Evolutionary conservation across 2,329 filamentous ascomycete species (phyloP), one percentile per base, ranked within the genome.

Genomic region (Chaetomium olivaceum): DNA sequence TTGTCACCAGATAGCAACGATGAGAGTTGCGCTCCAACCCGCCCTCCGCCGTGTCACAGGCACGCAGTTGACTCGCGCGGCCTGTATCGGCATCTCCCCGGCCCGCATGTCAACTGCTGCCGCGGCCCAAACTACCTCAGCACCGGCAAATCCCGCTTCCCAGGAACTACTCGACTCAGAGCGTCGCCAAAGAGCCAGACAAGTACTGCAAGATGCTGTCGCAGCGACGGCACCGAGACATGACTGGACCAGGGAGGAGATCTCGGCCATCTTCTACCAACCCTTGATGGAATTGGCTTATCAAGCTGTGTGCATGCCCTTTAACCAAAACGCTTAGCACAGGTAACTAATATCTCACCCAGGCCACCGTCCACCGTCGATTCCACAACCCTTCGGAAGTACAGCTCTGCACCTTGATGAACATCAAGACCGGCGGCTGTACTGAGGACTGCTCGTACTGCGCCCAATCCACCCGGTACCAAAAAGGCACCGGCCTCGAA

Each of bases 401-500:
- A 69, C 93, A 97, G 78, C 90, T 96, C 79, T 97, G 93, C 81
- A 97, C 93, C 0, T 83, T 97, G 65, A 96, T 96, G 91, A 96
- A 96, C 82, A 97, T 97, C 82, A 97, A 97, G 77, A 96, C 92
- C 9, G 93, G 93, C 62, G 93, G 93, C 57, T 97, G 93, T 79
- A 92, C 87, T 72, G 93, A 96, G 77, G 93, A 97, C 78, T 97
- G 93, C 80, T 92, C 90, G 27, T 97, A 97, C 85, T 96, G 92
- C 77, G 91, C 92, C 2, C 92, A 96, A 78, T 93, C 92, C 4
- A 92, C 91, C 6, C 89, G 91, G 29, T 90, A 96, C 83, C 79
- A 85, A 65, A 82, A 91, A 46, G 91, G 91, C 50, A 88, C 93
- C 4, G 91, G 92, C 8, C 84, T 96, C 36, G 86, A 91, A 74